These are phyloP conservation scores for Pyricularia grisea DNA, from an alignment of 2,329 filamentous ascomycete species.

Conservation along the genomic window DNA sequence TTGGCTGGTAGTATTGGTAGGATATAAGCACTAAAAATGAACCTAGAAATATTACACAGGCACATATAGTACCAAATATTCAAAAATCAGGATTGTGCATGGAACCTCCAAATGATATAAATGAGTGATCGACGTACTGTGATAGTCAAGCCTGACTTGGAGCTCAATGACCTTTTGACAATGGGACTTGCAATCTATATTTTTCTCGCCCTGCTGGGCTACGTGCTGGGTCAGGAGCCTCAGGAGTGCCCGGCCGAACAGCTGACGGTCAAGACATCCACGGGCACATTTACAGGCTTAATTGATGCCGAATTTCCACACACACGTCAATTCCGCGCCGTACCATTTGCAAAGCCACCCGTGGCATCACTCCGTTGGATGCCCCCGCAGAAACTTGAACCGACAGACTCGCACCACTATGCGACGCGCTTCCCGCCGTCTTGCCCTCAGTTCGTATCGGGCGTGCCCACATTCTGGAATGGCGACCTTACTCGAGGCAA, in stretches of 20 bases:
- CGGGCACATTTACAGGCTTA: not conserved
- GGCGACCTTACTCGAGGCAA: not conserved
- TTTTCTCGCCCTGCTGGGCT: not conserved
- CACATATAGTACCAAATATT: too few species aligned
- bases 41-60: too few species aligned
- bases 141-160: too few species aligned
- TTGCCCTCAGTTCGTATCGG: not conserved
- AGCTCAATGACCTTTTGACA: not conserved
- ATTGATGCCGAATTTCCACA: not conserved
- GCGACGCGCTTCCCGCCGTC: not conserved
- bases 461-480: not conserved
- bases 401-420: not conserved
- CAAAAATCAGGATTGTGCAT: too few species aligned
- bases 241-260: not conserved
- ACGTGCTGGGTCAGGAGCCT: not conserved
- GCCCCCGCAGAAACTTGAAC: not conserved
- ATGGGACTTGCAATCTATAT: not conserved
- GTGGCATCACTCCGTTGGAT: not conserved
- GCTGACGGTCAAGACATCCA: not conserved
- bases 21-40: too few species aligned
- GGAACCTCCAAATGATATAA: too few species aligned
- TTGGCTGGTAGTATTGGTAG: not conserved
- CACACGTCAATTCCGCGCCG: not conserved
- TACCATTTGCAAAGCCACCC: not conserved
- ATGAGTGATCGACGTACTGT: too few species aligned